These are phyloP conservation scores for Penicillium aurantiogriseum DNA, from an alignment of 2,329 filamentous ascomycete species.

Conservation along the genomic window DNA sequence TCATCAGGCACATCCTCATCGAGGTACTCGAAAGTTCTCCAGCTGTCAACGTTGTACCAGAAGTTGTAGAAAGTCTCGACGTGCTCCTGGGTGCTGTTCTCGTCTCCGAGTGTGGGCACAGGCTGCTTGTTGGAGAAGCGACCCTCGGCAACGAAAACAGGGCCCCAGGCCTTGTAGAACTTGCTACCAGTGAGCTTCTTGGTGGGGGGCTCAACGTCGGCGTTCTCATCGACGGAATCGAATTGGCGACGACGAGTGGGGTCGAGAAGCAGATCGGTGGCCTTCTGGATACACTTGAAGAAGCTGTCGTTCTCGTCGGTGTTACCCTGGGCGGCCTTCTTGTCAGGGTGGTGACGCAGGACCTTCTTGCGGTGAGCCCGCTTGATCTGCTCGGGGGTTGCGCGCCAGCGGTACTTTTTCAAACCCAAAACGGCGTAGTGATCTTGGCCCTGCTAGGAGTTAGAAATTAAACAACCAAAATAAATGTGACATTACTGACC, in stretches of 20 bases:
- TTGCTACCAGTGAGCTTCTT: conserved; percentile 88
- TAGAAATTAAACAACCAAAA: conserved; percentile 1
- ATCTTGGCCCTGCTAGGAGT: conserved; percentile 70
- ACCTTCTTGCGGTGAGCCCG: conserved; percentile 99
- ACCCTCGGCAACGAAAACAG: conserved; percentile 84
- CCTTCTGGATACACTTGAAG: conserved; percentile 99
- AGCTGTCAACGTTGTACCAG: conserved; percentile 99
- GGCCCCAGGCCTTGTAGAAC: conserved; percentile 93
- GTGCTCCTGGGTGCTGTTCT: conserved; percentile 79
- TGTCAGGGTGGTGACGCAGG: conserved; percentile 96
- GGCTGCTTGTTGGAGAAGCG: conserved; percentile 91
- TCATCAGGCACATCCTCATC: conserved; percentile 99
- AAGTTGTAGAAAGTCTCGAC: conserved; percentile 99
- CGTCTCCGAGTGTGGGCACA: conserved; percentile 81
- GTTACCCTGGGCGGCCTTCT: conserved; percentile 87
- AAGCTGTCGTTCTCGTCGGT: conserved; percentile 89
- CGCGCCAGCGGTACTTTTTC: conserved; percentile 86
- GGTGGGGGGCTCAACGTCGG: conserved; percentile 84
- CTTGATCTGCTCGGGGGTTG: conserved; percentile 98
- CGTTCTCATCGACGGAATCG: conserved; percentile 92
- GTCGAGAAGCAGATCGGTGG: conserved; percentile 88
- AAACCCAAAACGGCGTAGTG: conserved; percentile 96
- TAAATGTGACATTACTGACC: conserved; percentile 54
- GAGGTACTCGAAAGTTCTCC: conserved; percentile 95
- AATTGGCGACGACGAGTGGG: conserved; percentile 90